Percentiles rank a stretch among this genome's conserved stretches.
These are phyloP conservation scores for Candida frijolesensis DNA, from an alignment of 1,139 yeast genomes.

Conservation along the genomic window DNA sequence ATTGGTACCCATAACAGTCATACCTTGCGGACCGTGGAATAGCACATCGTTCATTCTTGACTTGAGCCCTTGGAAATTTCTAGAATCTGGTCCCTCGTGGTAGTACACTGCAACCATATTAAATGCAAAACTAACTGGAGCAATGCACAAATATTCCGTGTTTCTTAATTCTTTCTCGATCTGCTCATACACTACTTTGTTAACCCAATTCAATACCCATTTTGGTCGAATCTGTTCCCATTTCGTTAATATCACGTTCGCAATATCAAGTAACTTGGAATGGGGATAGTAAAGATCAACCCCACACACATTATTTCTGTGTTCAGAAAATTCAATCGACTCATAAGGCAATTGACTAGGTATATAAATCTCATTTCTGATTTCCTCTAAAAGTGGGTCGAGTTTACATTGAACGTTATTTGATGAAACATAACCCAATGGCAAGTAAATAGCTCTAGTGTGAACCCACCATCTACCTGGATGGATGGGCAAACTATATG, in stretches of 20 bases:
- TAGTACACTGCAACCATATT: constrained; percentile 68
- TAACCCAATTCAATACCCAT: constrained; percentile 63
- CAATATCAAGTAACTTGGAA: constrained; percentile 62
- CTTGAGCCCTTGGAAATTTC: constrained; percentile 55
- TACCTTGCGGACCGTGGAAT: constrained; percentile 87
- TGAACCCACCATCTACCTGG: constrained; percentile 99
- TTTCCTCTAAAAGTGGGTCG: constrained; percentile 61
- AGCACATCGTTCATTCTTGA: constrained; percentile 73
- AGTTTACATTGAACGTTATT: constrained; percentile 57
- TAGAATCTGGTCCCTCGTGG: constrained; percentile 73
- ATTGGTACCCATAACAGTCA: constrained; percentile 95
- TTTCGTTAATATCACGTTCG: constrained; percentile 58
- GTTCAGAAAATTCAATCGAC: constrained; percentile 62
- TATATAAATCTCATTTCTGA: constrained; percentile 76
- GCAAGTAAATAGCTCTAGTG: constrained; percentile 87
- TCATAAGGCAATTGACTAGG: constrained; percentile 57
- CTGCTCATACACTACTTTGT: constrained; percentile 57
- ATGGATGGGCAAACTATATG: constrained; percentile 79
- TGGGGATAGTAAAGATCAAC: constrained; percentile 95
- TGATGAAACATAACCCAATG: constrained; percentile 80
- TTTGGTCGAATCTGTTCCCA: constrained; percentile 79
- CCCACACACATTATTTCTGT: constrained; percentile 87
- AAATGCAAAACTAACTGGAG: constrained; percentile 91
- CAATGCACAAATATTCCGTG: constrained; percentile 83
- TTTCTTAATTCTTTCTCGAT: constrained; percentile 75